Evolutionary conservation across 2,329 filamentous ascomycete species (phyloP).

Genomic region (Chaetomiaceae sp.): DNA sequence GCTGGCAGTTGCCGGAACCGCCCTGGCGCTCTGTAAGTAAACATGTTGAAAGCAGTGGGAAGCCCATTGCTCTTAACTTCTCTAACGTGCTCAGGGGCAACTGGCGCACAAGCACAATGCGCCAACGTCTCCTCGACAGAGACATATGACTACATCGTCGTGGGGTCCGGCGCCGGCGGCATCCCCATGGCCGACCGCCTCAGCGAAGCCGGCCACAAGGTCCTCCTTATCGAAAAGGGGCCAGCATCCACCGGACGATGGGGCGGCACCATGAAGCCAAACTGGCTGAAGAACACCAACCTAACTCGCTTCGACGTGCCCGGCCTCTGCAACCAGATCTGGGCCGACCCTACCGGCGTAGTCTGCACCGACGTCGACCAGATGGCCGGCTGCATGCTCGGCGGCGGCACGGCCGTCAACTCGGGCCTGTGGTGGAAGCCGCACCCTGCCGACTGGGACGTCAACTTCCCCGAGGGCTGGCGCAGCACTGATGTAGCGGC

Average conservation of each 20-base stretch:
- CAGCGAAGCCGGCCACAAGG: slow-evolving; percentile 59
- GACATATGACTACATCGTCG: slow-evolving; percentile 59
- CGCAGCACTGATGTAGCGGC: slow-evolving; percentile 56
- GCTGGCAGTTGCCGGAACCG: slow-evolving; percentile 6
- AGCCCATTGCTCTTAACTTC: no score
- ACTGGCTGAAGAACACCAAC: slow-evolving; percentile 58
- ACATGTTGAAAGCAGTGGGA: neutral
- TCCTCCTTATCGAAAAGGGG: slow-evolving; percentile 59
- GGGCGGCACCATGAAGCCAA: slow-evolving; percentile 56
- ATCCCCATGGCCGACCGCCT: slow-evolving; percentile 58
- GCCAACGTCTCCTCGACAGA: slow-evolving; percentile 18
- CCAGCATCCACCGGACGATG: slow-evolving; percentile 60
- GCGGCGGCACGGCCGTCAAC: slow-evolving; percentile 63
- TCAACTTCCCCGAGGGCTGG: slow-evolving; percentile 69
- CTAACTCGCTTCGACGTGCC: slow-evolving; percentile 68
- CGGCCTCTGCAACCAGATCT: slow-evolving; percentile 67
- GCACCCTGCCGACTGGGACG: slow-evolving; percentile 57
- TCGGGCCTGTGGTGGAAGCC: slow-evolving; percentile 59
- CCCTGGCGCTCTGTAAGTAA: slow-evolving; percentile 14
- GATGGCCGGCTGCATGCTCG: slow-evolving; percentile 68
- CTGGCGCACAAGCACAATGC: slow-evolving; percentile 16
- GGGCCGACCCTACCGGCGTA: slow-evolving; percentile 57
- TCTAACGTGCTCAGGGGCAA: slow-evolving; percentile 10
- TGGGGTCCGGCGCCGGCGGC: slow-evolving; percentile 58
- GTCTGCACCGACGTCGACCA: slow-evolving; percentile 66